Conservation (phyloP, 202 grass and related monocot genomes). For the Carex arenaria region DNA sequence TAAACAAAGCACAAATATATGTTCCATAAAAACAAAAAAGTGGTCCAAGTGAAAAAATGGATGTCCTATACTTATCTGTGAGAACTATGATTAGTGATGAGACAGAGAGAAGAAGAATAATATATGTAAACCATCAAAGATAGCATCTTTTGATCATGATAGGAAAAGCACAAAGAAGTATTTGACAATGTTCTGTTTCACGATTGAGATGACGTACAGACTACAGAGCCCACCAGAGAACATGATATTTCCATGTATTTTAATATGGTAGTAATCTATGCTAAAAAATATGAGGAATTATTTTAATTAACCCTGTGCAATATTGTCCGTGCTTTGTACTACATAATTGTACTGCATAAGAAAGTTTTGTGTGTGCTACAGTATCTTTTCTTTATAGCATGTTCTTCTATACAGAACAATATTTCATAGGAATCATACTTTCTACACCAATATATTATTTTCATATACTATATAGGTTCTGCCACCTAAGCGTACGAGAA, state of each 20-base stretch:
- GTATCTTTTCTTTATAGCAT: background rate
- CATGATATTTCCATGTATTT: background rate
- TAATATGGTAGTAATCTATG: background rate
- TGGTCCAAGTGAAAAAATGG: background rate
- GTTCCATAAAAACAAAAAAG: background rate
- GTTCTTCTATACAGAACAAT: background rate
- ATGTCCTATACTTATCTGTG: background rate
- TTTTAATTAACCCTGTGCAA: background rate
- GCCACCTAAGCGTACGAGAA: background rate
- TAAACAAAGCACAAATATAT: background rate
- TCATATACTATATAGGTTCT: background rate
- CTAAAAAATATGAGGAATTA: background rate
- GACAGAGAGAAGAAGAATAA: background rate
- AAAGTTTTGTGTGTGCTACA: background rate
- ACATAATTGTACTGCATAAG: background rate
- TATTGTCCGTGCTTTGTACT: background rate
- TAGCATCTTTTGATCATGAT: background rate
- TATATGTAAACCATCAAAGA: background rate
- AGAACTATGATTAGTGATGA: background rate
- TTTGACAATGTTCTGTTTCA: background rate
- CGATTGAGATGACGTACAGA: background rate
- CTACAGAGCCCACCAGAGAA: background rate
- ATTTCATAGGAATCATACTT: background rate
- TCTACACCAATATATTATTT: background rate
- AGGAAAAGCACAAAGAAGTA: background rate